Conservation (phyloP, 1,139 yeast species). For the Suhomyces anneliseae region DNA sequence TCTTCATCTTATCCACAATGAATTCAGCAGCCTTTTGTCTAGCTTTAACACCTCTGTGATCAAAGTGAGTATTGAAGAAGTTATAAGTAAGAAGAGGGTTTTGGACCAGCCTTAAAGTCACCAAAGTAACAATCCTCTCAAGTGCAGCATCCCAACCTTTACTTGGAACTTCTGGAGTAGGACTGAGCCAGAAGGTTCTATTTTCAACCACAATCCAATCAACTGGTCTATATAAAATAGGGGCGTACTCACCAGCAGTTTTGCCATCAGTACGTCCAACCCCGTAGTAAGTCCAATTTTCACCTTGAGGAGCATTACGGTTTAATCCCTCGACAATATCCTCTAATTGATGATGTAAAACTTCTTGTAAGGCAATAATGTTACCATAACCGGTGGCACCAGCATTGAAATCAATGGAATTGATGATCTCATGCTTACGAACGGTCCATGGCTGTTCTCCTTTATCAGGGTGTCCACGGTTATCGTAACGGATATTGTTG, state of each 20-base stretch:
- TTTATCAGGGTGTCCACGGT: slow-evolving; percentile 22
- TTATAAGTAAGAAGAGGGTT: slow-evolving; percentile 26
- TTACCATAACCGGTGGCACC: slow-evolving; percentile 28
- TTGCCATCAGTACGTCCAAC: slow-evolving; percentile 50
- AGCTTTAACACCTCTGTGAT: slow-evolving; percentile 52
- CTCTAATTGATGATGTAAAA: slow-evolving; percentile 48
- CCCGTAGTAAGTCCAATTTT: slow-evolving; percentile 45
- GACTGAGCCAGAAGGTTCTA: slow-evolving; percentile 44
- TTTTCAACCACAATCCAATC: slow-evolving; percentile 39
- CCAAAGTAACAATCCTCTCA: slow-evolving; percentile 23
- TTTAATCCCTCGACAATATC: slow-evolving; percentile 42
- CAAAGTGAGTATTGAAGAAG: slow-evolving; percentile 59
- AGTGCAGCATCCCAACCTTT: slow-evolving; percentile 29
- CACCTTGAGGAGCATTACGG: slow-evolving; percentile 18
- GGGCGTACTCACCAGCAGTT: slow-evolving; percentile 46
- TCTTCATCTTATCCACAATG: slow-evolving; percentile 42
- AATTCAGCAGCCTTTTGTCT: slow-evolving; percentile 48
- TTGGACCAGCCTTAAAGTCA: slow-evolving; percentile 14
- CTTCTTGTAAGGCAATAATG: slow-evolving; percentile 56
- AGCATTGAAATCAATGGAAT: slow-evolving; percentile 38
- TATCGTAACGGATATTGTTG: slow-evolving; percentile 55
- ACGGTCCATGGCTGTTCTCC: slow-evolving; percentile 47
- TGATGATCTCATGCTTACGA: slow-evolving; percentile 37
- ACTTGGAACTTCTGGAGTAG: slow-evolving; percentile 49
- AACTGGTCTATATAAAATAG: slow-evolving; percentile 36